Conservation (phyloP, 352 stramenopile species). For the Phytophthora pistaciae region DNA sequence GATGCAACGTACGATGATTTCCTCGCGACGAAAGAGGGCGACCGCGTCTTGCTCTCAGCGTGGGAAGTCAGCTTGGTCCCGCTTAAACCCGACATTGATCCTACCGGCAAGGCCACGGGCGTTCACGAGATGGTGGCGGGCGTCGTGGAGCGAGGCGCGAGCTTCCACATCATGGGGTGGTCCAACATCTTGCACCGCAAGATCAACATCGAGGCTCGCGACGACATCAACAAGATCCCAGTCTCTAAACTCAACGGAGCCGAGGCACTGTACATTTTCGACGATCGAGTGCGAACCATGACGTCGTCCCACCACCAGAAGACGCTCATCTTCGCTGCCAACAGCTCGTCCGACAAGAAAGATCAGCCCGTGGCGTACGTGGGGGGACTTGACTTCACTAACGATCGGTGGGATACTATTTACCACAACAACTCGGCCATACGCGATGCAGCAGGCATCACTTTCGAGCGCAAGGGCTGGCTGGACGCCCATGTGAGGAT, state of each 20-base stretch:
- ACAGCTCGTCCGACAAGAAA: conserved; percentile 2
- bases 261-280: conserved; percentile 44
- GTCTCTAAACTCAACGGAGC: conserved; percentile 22
- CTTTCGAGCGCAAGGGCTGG: conserved; percentile 55
- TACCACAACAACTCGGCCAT: conserved; percentile 51
- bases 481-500: conserved; percentile 58
- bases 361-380: conserved; percentile 51
- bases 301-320: conserved; percentile 64
- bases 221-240: conserved; percentile 47
- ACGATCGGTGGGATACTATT: conserved; percentile 69
- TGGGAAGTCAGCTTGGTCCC: conserved; percentile 60
- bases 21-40: conserved; percentile 14
- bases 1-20: conserved; percentile 50
- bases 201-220: conserved; percentile 41
- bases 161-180: conserved; percentile 58
- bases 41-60: conserved; percentile 47
- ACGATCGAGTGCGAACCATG: conserved; percentile 48
- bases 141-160: conserved; percentile 39
- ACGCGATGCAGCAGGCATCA: conserved; percentile 37
- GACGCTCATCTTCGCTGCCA: conserved; percentile 35
- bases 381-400: conserved; percentile 56
- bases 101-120: conserved; percentile 26
- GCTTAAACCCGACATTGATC: conserved; percentile 39
- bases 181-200: conserved; percentile 48
- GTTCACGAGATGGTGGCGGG: conserved; percentile 44